Conservation (phyloP, 2,329 filamentous ascomycete genomes). For the Botrytis fragariae region DNA sequence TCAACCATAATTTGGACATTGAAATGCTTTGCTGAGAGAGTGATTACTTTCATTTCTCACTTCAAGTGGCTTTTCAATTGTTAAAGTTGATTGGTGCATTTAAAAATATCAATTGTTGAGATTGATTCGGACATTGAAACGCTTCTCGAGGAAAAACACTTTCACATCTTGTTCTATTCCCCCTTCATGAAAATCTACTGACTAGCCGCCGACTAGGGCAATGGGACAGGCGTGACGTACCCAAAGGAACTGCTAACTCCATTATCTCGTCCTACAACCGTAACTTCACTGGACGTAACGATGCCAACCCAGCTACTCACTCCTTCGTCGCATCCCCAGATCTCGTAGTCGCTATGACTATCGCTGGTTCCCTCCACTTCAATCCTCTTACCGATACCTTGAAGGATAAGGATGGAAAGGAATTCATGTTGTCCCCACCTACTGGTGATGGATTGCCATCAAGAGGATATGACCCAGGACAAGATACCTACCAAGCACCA, state of each 20-base stretch:
- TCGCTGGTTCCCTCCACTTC: constrained; percentile 84
- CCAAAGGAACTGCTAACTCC: constrained; percentile 76
- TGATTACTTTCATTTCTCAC: not conserved
- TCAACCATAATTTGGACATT: not conserved
- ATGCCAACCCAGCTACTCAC: constrained; percentile 92
- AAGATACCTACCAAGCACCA: constrained; percentile 94
- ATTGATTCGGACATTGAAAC: not conserved
- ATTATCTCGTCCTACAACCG: constrained; percentile 99
- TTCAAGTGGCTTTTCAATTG: not conserved
- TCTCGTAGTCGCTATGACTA: constrained; percentile 79
- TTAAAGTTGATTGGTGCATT: not conserved
- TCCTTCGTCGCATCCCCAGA: constrained; percentile 91
- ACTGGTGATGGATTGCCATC: constrained; percentile 76
- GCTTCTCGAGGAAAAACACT: not conserved
- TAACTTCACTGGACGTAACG: constrained; percentile 98
- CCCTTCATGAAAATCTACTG: not conserved
- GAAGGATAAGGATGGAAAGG: constrained; percentile 93
- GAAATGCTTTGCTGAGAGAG: not conserved
- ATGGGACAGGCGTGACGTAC: constrained; percentile 87
- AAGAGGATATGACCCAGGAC: constrained; percentile 83
- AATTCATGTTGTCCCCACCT: constrained; percentile 83
- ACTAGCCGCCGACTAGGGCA: constrained; percentile 55
- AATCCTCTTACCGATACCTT: constrained; percentile 91
- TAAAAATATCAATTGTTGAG: not conserved
- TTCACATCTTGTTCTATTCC: not conserved